These are phyloP conservation scores for Penicillium sp. DNA, from an alignment of 2,329 filamentous ascomycete genomes.

Conservation along the genomic window DNA sequence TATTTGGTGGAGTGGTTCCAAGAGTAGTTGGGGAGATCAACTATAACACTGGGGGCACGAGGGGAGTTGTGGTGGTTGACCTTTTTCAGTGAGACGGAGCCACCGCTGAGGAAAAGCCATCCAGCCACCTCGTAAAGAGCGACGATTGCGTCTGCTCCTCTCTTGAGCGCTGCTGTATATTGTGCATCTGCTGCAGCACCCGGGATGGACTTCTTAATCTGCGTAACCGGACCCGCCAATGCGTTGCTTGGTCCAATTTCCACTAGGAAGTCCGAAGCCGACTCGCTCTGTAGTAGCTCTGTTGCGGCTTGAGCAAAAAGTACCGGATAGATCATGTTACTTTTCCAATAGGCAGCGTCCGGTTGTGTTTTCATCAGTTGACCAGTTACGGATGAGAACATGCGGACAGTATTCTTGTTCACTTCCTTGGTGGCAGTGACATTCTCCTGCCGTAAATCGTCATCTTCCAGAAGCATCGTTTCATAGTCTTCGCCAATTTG, in stretches of 20 bases:
- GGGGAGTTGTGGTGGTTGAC: too few species aligned
- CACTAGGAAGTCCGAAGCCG: not conserved
- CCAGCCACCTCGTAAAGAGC: too few species aligned
- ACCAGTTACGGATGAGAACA: slow-evolving; percentile 6
- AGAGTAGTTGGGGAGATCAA: too few species aligned
- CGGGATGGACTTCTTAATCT: not conserved
- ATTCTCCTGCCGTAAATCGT: not conserved
- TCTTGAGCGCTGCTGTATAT: too few species aligned
- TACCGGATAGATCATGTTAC: slow-evolving; percentile 21
- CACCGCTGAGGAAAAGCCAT: too few species aligned
- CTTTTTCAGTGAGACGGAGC: too few species aligned
- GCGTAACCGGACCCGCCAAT: not conserved
- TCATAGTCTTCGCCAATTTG: not conserved
- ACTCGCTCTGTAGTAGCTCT: not conserved
- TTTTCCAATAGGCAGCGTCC: slow-evolving; percentile 20
- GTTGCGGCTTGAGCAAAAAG: not conserved
- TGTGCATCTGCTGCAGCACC: too few species aligned
- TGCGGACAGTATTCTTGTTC: not conserved
- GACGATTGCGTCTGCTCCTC: too few species aligned
- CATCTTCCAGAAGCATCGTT: not conserved
- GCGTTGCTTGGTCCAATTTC: not conserved
- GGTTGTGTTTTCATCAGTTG: too few species aligned
- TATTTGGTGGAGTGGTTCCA: too few species aligned
- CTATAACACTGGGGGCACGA: too few species aligned
- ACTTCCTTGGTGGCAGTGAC: not conserved